phyloP scores from a whole-genome alignment of 2,329 filamentous ascomycete species.

The Ophidiomyces ophidiicola region DNA sequence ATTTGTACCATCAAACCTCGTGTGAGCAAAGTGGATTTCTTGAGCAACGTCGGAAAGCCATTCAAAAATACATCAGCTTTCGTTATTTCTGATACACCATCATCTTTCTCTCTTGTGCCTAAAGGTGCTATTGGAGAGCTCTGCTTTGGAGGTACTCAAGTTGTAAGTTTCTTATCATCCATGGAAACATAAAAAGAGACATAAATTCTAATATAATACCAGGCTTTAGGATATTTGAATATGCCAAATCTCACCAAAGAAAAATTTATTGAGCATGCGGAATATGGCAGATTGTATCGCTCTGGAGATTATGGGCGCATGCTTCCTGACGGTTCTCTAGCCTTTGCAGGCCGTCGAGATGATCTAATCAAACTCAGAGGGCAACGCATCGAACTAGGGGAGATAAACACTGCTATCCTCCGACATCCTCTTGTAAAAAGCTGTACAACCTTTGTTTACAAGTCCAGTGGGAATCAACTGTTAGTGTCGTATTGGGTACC shows the following conservation, averaged over 20 bases:
- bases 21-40: constrained; percentile 46
- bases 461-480: constrained; percentile 35
- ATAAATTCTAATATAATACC: constrained; percentile 11
- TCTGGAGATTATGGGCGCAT: constrained; percentile 74
- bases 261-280: constrained; percentile 58
- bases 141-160: constrained; percentile 75
- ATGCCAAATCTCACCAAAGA: constrained; percentile 48
- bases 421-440: constrained; percentile 43
- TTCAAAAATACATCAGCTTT: constrained; percentile 66
- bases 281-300: constrained; percentile 62
- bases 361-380: constrained; percentile 74
- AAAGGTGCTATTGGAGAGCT: constrained; percentile 66
- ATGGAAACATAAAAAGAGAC: not conserved
- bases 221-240: constrained; percentile 57
- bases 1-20: constrained; percentile 63
- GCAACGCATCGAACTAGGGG: constrained; percentile 64
- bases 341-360: constrained; percentile 61
- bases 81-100: constrained; percentile 40
- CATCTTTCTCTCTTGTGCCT: constrained; percentile 46
- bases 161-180: constrained; percentile 36
- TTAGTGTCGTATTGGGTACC: constrained; percentile 61
- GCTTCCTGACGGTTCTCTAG: constrained; percentile 60
- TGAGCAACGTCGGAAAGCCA: constrained; percentile 64
- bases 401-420: constrained; percentile 56
- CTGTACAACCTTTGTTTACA: constrained; percentile 49